Conservation (phyloP, 2,329 filamentous ascomycete species). For the Clarireedia sp. region DNA sequence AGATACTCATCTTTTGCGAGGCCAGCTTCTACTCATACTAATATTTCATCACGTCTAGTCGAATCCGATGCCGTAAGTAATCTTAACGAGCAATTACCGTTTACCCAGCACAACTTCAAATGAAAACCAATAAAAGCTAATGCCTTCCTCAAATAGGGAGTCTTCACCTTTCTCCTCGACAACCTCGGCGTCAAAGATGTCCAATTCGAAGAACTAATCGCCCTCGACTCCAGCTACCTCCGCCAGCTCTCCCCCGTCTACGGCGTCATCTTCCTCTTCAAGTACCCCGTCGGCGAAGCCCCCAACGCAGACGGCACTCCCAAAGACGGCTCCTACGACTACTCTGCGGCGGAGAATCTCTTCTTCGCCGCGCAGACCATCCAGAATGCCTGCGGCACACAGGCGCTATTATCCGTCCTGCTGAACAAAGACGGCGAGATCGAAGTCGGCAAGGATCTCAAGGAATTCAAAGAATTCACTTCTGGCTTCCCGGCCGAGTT, state of each 20-base stretch:
- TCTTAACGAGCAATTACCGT: background rate
- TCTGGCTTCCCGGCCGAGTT: conserved; percentile 58
- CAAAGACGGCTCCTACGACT: conserved; percentile 75
- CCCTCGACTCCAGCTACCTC: conserved; percentile 71
- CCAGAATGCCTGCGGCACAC: conserved; percentile 96
- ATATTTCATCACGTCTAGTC: conserved; percentile 38
- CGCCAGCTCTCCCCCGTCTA: conserved; percentile 70
- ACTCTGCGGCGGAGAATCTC: conserved; percentile 62
- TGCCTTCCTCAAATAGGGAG: conserved; percentile 48
- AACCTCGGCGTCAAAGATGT: conserved; percentile 85
- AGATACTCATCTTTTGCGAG: conserved; percentile 2
- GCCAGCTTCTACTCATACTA: conserved; percentile 17
- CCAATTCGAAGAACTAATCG: conserved; percentile 93
- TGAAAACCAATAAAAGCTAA: background rate
- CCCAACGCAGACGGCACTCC: conserved; percentile 50
- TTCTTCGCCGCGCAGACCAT: conserved; percentile 98
- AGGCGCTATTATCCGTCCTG: conserved; percentile 84
- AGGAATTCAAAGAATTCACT: conserved; percentile 66
- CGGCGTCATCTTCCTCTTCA: conserved; percentile 98
- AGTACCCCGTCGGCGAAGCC: conserved; percentile 70
- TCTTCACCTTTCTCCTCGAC: conserved; percentile 95
- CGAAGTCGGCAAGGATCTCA: conserved; percentile 52
- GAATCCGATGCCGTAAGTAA: conserved; percentile 83
- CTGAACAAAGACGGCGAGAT: conserved; percentile 68
- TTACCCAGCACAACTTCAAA: background rate